Conservation (phyloP, 83 land plant genomes). For the Thuja plicata region DNA sequence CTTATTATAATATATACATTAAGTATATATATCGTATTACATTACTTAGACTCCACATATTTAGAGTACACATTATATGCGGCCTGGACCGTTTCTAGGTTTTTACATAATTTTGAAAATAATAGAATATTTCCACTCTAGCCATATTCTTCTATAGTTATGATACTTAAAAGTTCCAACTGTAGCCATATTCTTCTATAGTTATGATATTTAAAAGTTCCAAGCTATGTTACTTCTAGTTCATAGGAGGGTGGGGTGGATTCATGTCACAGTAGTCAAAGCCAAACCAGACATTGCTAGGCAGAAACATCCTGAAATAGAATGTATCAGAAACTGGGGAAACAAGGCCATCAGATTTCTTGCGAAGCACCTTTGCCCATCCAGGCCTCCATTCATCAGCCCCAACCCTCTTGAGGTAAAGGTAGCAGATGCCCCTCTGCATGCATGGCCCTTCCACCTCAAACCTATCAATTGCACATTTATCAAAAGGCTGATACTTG, state of each 20-base stretch:
- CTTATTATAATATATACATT: too few species aligned
- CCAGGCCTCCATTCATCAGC: constrained; percentile 24
- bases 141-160: not conserved
- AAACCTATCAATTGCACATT: constrained; percentile 13
- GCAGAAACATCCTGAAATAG: constrained; percentile 25
- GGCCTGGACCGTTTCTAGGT: too few species aligned
- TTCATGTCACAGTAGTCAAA: constrained; percentile 18
- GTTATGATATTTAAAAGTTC: not conserved
- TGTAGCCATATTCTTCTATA: too few species aligned
- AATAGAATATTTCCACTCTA: too few species aligned
- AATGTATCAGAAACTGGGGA: constrained; percentile 8
- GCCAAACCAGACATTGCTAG: constrained; percentile 23
- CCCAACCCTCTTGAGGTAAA: constrained; percentile 21
- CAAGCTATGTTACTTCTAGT: not conserved
- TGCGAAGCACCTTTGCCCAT: constrained; percentile 22
- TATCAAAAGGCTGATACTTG: not conserved
- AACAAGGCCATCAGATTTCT: not conserved
- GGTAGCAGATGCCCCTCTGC: constrained; percentile 12
- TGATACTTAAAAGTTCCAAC: not conserved
- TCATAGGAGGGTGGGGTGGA: not conserved
- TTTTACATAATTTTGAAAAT: too few species aligned
- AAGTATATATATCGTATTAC: too few species aligned
- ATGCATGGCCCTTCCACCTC: constrained; percentile 27
- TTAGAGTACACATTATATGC: too few species aligned
- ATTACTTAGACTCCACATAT: too few species aligned